phyloP scores from a whole-genome alignment of 495 filamentous ascomycete genomes.

The Lasiosphaeria hispida region DNA sequence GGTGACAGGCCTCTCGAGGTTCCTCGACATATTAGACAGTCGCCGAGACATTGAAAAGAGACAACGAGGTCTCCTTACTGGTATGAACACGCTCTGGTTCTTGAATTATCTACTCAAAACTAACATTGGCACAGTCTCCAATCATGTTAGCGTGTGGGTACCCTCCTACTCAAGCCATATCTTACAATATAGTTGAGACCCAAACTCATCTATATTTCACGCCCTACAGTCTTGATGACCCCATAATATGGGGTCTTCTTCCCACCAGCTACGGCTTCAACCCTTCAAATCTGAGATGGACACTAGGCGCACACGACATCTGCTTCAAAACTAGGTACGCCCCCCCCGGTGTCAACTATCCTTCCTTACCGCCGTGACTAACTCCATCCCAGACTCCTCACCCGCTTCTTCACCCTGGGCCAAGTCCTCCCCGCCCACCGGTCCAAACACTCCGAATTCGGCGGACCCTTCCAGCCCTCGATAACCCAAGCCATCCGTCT shows the following conservation, averaged over 20 bases:
- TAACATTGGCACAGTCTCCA: slow-evolving; percentile 65
- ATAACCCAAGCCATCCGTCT: slow-evolving; percentile 83
- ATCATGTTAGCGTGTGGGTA: slow-evolving; percentile 94
- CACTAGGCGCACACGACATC: slow-evolving; percentile 87
- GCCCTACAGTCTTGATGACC: slow-evolving; percentile 78
- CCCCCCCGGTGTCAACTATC: background rate
- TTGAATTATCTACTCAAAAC: background rate
- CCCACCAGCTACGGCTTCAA: slow-evolving; percentile 67
- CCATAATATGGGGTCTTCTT: slow-evolving; percentile 84
- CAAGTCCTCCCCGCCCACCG: slow-evolving; percentile 90
- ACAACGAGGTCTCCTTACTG: slow-evolving; percentile 78
- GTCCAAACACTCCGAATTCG: slow-evolving; percentile 63
- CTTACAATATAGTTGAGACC: background rate
- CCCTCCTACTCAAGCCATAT: slow-evolving; percentile 19
- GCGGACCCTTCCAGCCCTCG: slow-evolving; percentile 85
- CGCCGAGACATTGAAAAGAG: slow-evolving; percentile 66
- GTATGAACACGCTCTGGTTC: slow-evolving; percentile 42
- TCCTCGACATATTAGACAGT: slow-evolving; percentile 71
- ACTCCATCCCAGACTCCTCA: slow-evolving; percentile 44
- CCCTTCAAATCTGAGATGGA: slow-evolving; percentile 77
- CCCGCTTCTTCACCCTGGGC: slow-evolving; percentile 76
- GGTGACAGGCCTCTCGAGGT: slow-evolving; percentile 68
- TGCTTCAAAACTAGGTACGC: slow-evolving; percentile 72
- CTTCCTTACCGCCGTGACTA: background rate
- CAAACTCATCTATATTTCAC: slow-evolving; percentile 12